Evolutionary conservation across 805 yeast species (phyloP).

Genomic region (Suhomyces emberorum): DNA sequence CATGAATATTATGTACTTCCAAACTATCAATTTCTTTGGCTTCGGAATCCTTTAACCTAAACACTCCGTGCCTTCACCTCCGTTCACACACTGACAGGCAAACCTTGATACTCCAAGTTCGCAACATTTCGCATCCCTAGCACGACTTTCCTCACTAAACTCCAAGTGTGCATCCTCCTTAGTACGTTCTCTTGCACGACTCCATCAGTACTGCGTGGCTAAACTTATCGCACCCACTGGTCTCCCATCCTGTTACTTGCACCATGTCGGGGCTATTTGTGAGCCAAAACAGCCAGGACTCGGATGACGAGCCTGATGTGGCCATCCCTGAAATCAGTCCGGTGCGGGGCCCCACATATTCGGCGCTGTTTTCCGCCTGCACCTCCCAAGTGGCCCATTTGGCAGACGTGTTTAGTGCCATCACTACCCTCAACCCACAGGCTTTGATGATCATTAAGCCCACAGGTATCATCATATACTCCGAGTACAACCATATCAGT

Average conservation of each 20-base stretch:
- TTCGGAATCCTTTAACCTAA: too few relatives aligned
- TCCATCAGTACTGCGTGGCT: background rate
- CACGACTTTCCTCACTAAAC: too few relatives aligned
- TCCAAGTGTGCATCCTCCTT: too few relatives aligned
- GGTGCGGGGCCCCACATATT: constrained; percentile 10
- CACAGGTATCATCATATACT: constrained; percentile 30
- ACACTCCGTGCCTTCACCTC: too few relatives aligned
- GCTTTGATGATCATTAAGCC: constrained; percentile 33
- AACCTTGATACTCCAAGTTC: too few relatives aligned
- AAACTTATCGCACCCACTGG: too few relatives aligned
- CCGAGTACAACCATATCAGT: constrained; percentile 35
- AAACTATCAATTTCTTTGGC: too few relatives aligned
- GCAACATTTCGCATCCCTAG: too few relatives aligned
- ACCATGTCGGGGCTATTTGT: constrained; percentile 1
- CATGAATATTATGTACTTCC: too few relatives aligned
- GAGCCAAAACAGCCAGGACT: constrained; percentile 1
- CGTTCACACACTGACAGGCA: too few relatives aligned
- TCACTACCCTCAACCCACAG: constrained; percentile 29
- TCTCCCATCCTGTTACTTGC: background rate
- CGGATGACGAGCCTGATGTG: background rate
- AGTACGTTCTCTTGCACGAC: background rate
- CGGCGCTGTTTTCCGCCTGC: constrained; percentile 29
- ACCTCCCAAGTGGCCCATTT: constrained; percentile 37
- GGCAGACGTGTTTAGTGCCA: constrained; percentile 33
- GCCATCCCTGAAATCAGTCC: background rate